Percentiles rank a stretch among this genome's conserved stretches.
These are phyloP conservation scores for Arabis alpina DNA, from an alignment of 345 rosid species.

Conservation along the genomic window DNA sequence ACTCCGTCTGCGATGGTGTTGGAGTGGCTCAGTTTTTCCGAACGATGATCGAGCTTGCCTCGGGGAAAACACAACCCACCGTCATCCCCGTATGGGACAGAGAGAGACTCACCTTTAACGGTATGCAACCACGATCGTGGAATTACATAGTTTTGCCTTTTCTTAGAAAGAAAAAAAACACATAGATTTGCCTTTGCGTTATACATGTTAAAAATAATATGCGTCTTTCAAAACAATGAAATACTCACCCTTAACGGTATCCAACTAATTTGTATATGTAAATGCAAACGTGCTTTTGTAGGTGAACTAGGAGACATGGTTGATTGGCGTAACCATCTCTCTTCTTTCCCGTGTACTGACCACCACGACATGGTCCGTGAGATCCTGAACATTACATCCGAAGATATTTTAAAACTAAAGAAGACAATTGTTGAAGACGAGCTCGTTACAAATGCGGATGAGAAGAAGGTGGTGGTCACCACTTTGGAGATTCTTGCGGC, in stretches of 20 bases:
- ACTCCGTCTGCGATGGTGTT: slow-evolving; percentile 52
- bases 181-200: too few species aligned
- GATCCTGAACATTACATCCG: slow-evolving; percentile 35
- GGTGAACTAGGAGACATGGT: neutral
- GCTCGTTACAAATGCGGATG: neutral
- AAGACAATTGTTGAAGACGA: slow-evolving; percentile 27
- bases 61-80: slow-evolving; percentile 43
- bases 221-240: too few species aligned
- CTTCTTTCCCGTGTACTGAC: slow-evolving; percentile 27
- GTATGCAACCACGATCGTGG: slow-evolving; percentile 20
- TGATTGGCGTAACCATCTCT: neutral
- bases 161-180: too few species aligned
- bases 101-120: slow-evolving; percentile 34
- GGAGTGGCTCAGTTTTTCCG: slow-evolving; percentile 49
- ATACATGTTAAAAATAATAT: too few species aligned
- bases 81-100: slow-evolving; percentile 61
- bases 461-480: slow-evolving; percentile 30
- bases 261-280: too few species aligned
- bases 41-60: slow-evolving; percentile 47
- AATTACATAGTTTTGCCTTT: too few species aligned
- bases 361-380: slow-evolving; percentile 46
- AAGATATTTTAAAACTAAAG: slow-evolving; percentile 44
- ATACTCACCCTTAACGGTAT: too few species aligned
- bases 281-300: neutral
- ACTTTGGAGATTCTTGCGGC: slow-evolving; percentile 53